These are phyloP conservation scores for Euphorbia tirucalli DNA, from an alignment of 345 rosid genomes.

Conservation along the genomic window DNA sequence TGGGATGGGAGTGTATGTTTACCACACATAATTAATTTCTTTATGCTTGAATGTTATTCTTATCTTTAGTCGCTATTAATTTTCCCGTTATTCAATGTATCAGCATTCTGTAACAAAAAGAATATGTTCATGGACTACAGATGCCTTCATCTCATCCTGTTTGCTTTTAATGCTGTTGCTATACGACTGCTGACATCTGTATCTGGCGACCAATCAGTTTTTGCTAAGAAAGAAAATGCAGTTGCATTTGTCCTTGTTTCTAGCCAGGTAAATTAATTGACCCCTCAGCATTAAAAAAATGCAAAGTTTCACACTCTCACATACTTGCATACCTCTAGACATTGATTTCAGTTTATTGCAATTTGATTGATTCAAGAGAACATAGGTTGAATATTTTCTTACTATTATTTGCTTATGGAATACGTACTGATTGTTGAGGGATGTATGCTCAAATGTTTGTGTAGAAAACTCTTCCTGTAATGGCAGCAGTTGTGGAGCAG, in stretches of 20 bases:
- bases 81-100: background rate
- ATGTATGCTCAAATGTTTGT: too few species aligned
- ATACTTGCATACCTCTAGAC: background rate
- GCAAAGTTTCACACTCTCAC: too few species aligned
- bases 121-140: constrained; percentile 36
- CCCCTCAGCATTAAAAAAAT: background rate
- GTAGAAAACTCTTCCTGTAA: constrained; percentile 85
- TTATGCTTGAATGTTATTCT: background rate
- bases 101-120: constrained; percentile 17
- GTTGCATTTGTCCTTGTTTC: constrained; percentile 66
- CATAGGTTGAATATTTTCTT: too few species aligned
- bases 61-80: background rate
- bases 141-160: constrained; percentile 58
- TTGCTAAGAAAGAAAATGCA: constrained; percentile 60
- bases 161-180: constrained; percentile 59
- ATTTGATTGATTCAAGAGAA: background rate
- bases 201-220: constrained; percentile 47
- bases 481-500: constrained; percentile 87
- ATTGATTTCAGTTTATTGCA: background rate
- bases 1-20: constrained; percentile 69
- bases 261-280: constrained; percentile 56
- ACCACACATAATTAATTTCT: constrained; percentile 2
- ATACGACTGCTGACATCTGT: constrained; percentile 49
- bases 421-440: too few species aligned
- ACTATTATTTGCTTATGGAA: background rate